A percentile compares a stretch with the other conserved stretches of the same genome.
phyloP scores from a whole-genome alignment of 2,329 filamentous ascomycete genomes.

The Cladorrhinum sp. region DNA sequence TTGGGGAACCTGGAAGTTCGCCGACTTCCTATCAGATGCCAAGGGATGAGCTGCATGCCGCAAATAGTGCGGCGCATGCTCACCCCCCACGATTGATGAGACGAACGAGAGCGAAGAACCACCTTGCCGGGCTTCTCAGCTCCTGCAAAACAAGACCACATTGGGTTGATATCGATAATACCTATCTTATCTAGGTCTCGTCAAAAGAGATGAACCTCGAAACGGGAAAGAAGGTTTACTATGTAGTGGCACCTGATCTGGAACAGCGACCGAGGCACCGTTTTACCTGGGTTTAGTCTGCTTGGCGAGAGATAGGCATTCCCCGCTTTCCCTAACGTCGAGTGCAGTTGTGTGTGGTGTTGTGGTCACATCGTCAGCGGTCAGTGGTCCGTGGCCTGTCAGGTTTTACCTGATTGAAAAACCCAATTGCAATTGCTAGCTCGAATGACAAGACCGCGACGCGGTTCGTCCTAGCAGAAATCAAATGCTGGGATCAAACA shows the following conservation, averaged over 20 bases:
- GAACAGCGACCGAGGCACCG: neutral
- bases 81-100: neutral
- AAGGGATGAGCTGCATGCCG: neutral
- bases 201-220: neutral
- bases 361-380: neutral
- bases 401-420: constrained; percentile 11
- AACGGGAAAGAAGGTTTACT: neutral
- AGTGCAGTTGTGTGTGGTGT: neutral
- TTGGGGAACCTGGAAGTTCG: neutral
- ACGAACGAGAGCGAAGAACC: neutral
- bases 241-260: neutral
- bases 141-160: neutral
- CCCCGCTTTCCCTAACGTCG: constrained; percentile 6
- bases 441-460: neutral
- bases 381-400: neutral
- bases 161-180: neutral
- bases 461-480: too few relatives aligned
- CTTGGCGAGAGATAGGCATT: constrained; percentile 5
- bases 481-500: neutral
- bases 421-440: neutral
- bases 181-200: neutral
- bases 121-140: neutral
- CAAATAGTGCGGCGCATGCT: neutral
- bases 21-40: neutral
- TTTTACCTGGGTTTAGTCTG: neutral